Base-by-base conservation (phyloP, 2,329 filamentous ascomycete genomes). In the Gaeumannomyces tritici region DNA sequence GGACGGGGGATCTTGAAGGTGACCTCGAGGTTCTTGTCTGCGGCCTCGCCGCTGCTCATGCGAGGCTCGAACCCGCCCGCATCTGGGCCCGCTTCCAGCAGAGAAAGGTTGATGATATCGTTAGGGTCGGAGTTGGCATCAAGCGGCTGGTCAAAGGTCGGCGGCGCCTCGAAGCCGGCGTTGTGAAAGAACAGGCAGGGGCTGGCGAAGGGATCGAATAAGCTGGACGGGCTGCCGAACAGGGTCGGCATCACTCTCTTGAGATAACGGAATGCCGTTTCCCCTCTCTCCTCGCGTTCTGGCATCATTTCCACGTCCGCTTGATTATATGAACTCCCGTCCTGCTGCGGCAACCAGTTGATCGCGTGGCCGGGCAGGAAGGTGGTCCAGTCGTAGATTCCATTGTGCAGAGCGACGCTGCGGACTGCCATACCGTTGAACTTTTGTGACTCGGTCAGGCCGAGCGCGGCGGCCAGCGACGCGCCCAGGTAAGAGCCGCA, bases 351-450 rank as follows among this genome's bases (percentile, higher is more conserved):
- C 35, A 21, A 27, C 21, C 63, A 66, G 66, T 83, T 78, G 64
- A 78, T 71, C 8, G 74, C 76, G 63, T 85, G 81, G 65, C 81
- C 77, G 0, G 81, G 80, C 13, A 85, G 75, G 63, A 86, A 83
- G 70, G 77, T 81, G 63, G 83, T 84, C 85, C 85, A 88, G 73
- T 88, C 81, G 73, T 85, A 88, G 63, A 88, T 77, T 55, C 83
- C 85, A 66, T 88, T 84, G 71, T 81, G 81, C 9, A 79, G 78
- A 21, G 84, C 73, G 35, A 86, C 70, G 9, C 84, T 84, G 12
- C 81, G 77, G 56, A 87, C 74, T 54, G 74, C 76, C 68, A 83
- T 76, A 35, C 68, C 72, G 18, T 72, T 67, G 62, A 80, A 73
- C 2, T 73, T 66, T 57, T 77, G 74, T 1, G 78, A 73, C 69